These are phyloP conservation scores for Penicillium sp. DNA, from an alignment of 2,329 filamentous ascomycete genomes.

Conservation along the genomic window DNA sequence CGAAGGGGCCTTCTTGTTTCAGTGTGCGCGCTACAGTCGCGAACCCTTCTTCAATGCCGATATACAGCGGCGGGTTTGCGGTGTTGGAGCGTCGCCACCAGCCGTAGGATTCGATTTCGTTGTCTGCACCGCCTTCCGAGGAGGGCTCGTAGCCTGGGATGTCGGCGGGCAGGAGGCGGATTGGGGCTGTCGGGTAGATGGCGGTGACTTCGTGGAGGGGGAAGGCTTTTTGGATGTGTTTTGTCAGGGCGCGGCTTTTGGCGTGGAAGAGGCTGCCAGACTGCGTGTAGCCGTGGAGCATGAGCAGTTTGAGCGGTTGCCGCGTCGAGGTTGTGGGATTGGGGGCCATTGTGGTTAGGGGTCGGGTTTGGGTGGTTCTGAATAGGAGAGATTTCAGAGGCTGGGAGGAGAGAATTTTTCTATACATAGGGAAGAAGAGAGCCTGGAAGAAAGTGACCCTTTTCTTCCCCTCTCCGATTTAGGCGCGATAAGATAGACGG, in stretches of 20 bases:
- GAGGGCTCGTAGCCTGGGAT: slow-evolving; percentile 64
- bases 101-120: slow-evolving; percentile 66
- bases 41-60: slow-evolving; percentile 68
- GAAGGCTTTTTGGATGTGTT: slow-evolving; percentile 73
- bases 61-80: slow-evolving; percentile 63
- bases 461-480: not conserved
- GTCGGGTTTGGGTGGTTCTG: slow-evolving; percentile 1
- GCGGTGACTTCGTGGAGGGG: slow-evolving; percentile 58
- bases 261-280: slow-evolving; percentile 79
- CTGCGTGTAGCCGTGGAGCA: slow-evolving; percentile 89
- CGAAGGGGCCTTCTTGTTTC: slow-evolving; percentile 62
- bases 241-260: slow-evolving; percentile 85
- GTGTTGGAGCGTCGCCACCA: slow-evolving; percentile 73
- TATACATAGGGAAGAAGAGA: slow-evolving; percentile 2
- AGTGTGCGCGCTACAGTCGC: slow-evolving; percentile 60
- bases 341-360: slow-evolving; percentile 15
- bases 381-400: not conserved
- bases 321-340: slow-evolving; percentile 12
- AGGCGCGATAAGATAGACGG: not conserved
- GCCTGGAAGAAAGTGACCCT: not conserved
- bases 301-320: slow-evolving; percentile 61
- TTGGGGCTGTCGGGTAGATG: slow-evolving; percentile 67
- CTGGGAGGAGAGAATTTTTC: not conserved
- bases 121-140: slow-evolving; percentile 42
- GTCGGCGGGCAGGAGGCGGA: slow-evolving; percentile 60